Base-by-base conservation (phyloP, 2,329 filamentous ascomycete genomes). In the Aspergillus sp. region DNA sequence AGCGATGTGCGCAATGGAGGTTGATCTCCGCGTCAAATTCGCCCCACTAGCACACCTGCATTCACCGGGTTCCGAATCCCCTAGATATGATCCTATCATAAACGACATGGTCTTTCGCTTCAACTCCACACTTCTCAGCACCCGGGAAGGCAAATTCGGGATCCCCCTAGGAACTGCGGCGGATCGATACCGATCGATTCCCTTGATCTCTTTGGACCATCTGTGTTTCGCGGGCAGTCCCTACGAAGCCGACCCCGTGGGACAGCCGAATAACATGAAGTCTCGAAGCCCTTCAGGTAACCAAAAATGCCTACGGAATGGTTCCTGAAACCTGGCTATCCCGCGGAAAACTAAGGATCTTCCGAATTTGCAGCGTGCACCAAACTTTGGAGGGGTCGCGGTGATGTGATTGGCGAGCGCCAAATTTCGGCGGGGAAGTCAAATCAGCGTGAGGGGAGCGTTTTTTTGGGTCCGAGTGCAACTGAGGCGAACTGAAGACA, bases 341-440 rank as follows among this genome's bases (percentile, higher is more conserved):
- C 53, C 53, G 53, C 53, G 53, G 53, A 22, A 55, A 55, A 55
- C 53, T 44, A 38, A 43, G 24, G 53, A 55, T 55, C 53, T 55
- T 38, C 20, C 41, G 17, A 53, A 47, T 53, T 53, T 47, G 50
- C 50, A 45, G 18, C n/a, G 43, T n/a, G 41, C 26, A 36, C 53
- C 45, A 55, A 36, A 42, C 5, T 18, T 55, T 48, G 53, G 53
- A 55, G 53, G 44, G 53, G 53, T 38, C 34, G 42, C 17, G 45
- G n/a, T 5, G 22, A 13, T 36, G 34, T 55, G 53, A 55, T 55
- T 55, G 53, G 53, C 44, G 17, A 54, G n/a, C 22, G 15, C n/a
- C 47, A 30, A 24, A 11, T 32, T 32, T 30, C 43, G 39, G 42
- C 49, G 54, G 54, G 49, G 43, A 18, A 20, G 39, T 42, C 39